Conservation (phyloP, 441 rosid genomes). For the Francoa sonchifolia region DNA sequence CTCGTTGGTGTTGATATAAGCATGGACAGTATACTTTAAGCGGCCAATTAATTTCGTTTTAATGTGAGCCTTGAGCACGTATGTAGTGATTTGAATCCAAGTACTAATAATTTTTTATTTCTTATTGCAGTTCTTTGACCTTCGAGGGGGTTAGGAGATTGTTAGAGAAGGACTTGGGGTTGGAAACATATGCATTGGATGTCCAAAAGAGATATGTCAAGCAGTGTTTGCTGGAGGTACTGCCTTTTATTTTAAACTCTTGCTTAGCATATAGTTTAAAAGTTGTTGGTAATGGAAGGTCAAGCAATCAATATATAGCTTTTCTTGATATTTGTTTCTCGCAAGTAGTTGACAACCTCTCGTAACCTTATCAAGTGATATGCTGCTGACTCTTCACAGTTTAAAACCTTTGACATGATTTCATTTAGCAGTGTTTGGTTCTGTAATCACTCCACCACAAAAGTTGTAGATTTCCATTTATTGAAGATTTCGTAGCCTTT, state of each 20-base stretch:
- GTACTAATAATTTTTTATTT: conserved; percentile 4
- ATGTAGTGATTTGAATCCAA: neutral
- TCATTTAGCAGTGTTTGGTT: too few relatives aligned
- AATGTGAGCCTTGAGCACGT: neutral
- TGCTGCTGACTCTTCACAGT: too few relatives aligned
- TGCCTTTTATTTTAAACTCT: neutral
- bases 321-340: neutral
- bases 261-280: neutral
- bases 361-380: too few relatives aligned
- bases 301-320: neutral
- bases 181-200: conserved; percentile 51
- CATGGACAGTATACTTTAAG: too few relatives aligned
- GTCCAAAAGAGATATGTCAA: conserved; percentile 62
- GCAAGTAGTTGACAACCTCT: too few relatives aligned
- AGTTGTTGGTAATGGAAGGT: neutral
- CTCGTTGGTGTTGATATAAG: too few relatives aligned
- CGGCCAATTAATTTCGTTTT: too few relatives aligned
- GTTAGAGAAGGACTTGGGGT: conserved; percentile 67
- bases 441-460: too few relatives aligned
- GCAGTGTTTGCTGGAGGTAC: conserved; percentile 49
- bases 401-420: too few relatives aligned
- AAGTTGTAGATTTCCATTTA: too few relatives aligned
- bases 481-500: too few relatives aligned
- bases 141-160: conserved; percentile 73
- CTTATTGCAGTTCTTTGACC: conserved; percentile 49